Conservation (phyloP, 345 rosid species). For the Salix exigua region DNA sequence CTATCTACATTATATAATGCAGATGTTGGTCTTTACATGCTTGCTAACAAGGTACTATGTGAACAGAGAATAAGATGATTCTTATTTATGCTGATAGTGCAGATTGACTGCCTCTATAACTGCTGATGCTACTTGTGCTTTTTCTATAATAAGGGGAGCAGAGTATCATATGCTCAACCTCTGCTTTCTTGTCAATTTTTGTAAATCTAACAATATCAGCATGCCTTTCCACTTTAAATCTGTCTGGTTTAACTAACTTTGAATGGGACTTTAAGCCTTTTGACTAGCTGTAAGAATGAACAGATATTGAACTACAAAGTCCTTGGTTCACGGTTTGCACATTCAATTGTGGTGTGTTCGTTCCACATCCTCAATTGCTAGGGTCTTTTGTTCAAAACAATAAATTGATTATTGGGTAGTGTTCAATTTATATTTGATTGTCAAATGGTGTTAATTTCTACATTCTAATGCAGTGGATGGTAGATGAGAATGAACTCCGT, state of each 20-base stretch:
- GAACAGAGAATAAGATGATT: not conserved
- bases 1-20: constrained; percentile 92
- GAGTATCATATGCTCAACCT: not conserved
- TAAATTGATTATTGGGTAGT: not conserved
- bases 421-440: not conserved
- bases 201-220: not conserved
- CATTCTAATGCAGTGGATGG: constrained; percentile 86
- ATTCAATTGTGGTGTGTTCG: no score
- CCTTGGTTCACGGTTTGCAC: no score
- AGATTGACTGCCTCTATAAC: not conserved
- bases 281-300: not conserved
- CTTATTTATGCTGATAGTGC: not conserved
- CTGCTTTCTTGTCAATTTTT: not conserved
- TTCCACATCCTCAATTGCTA: no score
- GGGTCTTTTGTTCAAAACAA: not conserved
- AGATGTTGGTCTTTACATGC: constrained; percentile 98
- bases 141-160: not conserved
- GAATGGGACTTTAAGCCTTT: not conserved
- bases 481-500: constrained; percentile 75
- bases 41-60: constrained; percentile 82
- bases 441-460: constrained; percentile 13
- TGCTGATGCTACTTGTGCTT: not conserved
- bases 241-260: not conserved
- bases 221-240: not conserved
- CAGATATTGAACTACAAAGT: not conserved